phyloP scores from a whole-genome alignment of 1,284 basidiomycete species.

The Macrocybe sp. region DNA sequence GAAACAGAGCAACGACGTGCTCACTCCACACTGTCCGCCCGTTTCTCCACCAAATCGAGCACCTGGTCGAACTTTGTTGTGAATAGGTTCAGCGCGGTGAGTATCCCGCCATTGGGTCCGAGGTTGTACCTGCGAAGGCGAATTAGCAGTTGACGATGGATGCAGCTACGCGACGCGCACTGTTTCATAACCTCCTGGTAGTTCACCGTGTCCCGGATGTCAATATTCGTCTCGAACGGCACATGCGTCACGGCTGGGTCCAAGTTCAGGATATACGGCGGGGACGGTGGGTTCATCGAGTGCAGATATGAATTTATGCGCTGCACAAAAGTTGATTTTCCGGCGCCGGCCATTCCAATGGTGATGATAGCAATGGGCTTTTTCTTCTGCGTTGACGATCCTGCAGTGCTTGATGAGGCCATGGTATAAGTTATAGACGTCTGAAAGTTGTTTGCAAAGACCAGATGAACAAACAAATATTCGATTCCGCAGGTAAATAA shows the following conservation, averaged over 20 bases:
- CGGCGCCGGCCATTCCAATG: conserved; percentile 93
- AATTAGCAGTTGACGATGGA: conserved; percentile 16
- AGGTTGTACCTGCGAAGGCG: conserved; percentile 81
- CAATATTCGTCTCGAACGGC: conserved; percentile 95
- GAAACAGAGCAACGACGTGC: conserved; percentile 3
- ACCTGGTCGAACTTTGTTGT: conserved; percentile 81
- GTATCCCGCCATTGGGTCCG: conserved; percentile 96
- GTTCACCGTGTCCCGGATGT: conserved; percentile 96
- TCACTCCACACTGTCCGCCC: conserved; percentile 84
- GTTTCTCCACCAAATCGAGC: conserved; percentile 86
- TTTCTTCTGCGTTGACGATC: conserved; percentile 18
- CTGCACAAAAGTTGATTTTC: conserved; percentile 91
- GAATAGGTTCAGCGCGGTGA: conserved; percentile 96
- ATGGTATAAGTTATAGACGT: conserved; percentile 6
- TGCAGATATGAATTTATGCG: conserved; percentile 88
- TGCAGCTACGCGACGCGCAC: conserved; percentile 47
- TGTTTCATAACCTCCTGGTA: conserved; percentile 99
- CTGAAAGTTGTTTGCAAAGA: too few species aligned
- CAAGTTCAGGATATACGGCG: conserved; percentile 95
- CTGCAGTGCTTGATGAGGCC: conserved; percentile 12
- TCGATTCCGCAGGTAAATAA: too few species aligned
- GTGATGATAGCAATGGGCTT: conserved; percentile 82
- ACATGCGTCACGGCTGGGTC: conserved; percentile 93
- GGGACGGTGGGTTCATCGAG: conserved; percentile 48
- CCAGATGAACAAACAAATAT: too few species aligned